Conservation (phyloP, 2,329 filamentous ascomycete genomes). For the Aspergillus sp. region DNA sequence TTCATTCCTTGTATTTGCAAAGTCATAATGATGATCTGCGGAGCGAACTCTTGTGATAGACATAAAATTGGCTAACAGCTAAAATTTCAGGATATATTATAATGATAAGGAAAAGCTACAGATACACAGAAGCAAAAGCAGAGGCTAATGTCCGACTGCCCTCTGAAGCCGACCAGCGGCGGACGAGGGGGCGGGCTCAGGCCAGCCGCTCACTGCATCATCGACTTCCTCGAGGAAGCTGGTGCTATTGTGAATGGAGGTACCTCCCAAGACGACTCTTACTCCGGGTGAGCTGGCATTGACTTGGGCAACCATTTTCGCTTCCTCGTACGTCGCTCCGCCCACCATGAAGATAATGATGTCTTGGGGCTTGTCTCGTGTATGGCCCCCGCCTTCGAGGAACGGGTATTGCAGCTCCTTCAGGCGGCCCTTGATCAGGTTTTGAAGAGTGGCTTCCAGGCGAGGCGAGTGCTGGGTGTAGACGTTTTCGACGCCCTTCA, state of each 20-base stretch:
- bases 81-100: not conserved
- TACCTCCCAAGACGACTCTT: slow-evolving; percentile 85
- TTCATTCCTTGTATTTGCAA: not conserved
- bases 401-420: slow-evolving; percentile 90
- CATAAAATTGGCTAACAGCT: not conserved
- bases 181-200: slow-evolving; percentile 64
- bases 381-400: slow-evolving; percentile 81
- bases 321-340: slow-evolving; percentile 93
- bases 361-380: slow-evolving; percentile 93
- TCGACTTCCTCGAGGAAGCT: slow-evolving; percentile 91
- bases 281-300: slow-evolving; percentile 89
- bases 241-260: slow-evolving; percentile 80
- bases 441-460: slow-evolving; percentile 83
- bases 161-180: slow-evolving; percentile 63
- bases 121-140: slow-evolving; percentile 22
- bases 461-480: slow-evolving; percentile 96
- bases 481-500: slow-evolving; percentile 97
- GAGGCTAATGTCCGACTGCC: slow-evolving; percentile 56
- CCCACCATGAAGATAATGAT: slow-evolving; percentile 94
- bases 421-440: slow-evolving; percentile 86
- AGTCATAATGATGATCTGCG: slow-evolving; percentile 18
- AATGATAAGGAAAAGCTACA: not conserved
- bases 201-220: slow-evolving; percentile 84
- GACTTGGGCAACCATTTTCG: slow-evolving; percentile 91
- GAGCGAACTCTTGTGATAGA: slow-evolving; percentile 16